A percentile compares a stretch with the other conserved stretches of the same genome.
These are phyloP conservation scores for Cercospora sp. DNA, from an alignment of 2,329 filamentous ascomycete species.

Conservation along the genomic window DNA sequence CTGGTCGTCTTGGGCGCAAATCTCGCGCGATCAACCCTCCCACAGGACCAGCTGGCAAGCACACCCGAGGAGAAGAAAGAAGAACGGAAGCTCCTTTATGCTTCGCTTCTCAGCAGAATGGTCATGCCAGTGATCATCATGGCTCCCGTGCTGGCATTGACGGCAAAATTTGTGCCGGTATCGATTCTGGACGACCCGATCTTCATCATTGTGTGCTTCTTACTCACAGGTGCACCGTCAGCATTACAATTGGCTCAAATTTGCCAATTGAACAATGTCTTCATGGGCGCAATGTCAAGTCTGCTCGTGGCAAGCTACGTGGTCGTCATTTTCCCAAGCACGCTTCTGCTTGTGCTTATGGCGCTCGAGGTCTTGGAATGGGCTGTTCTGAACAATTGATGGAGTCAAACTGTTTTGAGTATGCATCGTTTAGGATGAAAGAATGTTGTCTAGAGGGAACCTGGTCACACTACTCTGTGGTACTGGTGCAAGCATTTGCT, in stretches of 20 bases:
- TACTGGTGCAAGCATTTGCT: background rate
- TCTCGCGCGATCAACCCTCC: slow-evolving; percentile 84
- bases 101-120: slow-evolving; percentile 87
- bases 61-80: slow-evolving; percentile 69
- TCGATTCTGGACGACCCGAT: slow-evolving; percentile 97
- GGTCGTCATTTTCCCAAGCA: slow-evolving; percentile 91
- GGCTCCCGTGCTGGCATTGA: slow-evolving; percentile 81
- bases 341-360: slow-evolving; percentile 83
- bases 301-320: slow-evolving; percentile 96
- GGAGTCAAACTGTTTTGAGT: background rate
- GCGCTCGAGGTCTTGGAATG: slow-evolving; percentile 92
- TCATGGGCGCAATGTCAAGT: slow-evolving; percentile 89
- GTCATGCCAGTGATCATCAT: slow-evolving; percentile 86
- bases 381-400: slow-evolving; percentile 51
- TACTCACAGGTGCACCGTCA: slow-evolving; percentile 89
- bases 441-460: background rate
- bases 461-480: background rate
- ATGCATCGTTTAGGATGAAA: background rate
- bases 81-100: slow-evolving; percentile 77
- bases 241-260: slow-evolving; percentile 96
- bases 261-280: slow-evolving; percentile 96
- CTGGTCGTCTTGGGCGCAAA: slow-evolving; percentile 94
- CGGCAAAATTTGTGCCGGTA: slow-evolving; percentile 86
- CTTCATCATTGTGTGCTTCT: slow-evolving; percentile 95
- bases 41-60: slow-evolving; percentile 60